Conservation (phyloP, 495 filamentous ascomycete species). For the Penicillium diatomitis region DNA sequence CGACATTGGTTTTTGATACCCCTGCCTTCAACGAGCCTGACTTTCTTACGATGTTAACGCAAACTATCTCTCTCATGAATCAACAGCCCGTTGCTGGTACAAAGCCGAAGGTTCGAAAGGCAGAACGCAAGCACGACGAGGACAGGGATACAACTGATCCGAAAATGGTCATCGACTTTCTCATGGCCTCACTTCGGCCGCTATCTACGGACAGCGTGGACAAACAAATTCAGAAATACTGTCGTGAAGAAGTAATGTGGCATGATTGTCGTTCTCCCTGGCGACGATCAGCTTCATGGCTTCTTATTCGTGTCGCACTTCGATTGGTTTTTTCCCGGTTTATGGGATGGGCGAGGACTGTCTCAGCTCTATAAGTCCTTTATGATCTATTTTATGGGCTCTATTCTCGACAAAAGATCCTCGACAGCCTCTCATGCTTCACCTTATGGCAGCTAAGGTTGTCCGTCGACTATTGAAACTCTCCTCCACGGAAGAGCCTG, state of each 20-base stretch:
- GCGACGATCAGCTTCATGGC: constrained; percentile 50
- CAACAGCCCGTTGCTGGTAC: constrained; percentile 26
- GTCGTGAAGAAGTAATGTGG: constrained; percentile 53
- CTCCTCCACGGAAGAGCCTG: not conserved
- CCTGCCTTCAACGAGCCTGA: constrained; percentile 19
- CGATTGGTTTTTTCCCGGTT: constrained; percentile 22
- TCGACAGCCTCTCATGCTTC: constrained; percentile 16
- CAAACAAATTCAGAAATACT: constrained; percentile 43
- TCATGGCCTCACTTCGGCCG: constrained; percentile 39
- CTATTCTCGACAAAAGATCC: constrained; percentile 24
- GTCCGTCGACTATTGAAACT: constrained; percentile 40
- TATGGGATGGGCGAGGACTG: not conserved
- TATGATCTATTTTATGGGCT: constrained; percentile 42
- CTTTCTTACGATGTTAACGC: constrained; percentile 30
- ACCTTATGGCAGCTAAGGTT: constrained; percentile 43
- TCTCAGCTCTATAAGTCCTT: constrained; percentile 43
- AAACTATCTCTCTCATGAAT: constrained; percentile 34
- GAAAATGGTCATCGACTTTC: constrained; percentile 45
- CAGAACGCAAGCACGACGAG: constrained; percentile 27
- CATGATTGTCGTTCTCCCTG: constrained; percentile 33
- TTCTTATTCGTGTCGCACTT: constrained; percentile 47
- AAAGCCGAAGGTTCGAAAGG: constrained; percentile 34
- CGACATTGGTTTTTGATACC: constrained; percentile 28
- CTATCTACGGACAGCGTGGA: constrained; percentile 24
- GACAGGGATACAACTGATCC: constrained; percentile 46